Evolutionary conservation across 139 green algal species (phyloP), one percentile per base, ranked within the genome.

Genomic region (Chlamydomonas incerta): DNA sequence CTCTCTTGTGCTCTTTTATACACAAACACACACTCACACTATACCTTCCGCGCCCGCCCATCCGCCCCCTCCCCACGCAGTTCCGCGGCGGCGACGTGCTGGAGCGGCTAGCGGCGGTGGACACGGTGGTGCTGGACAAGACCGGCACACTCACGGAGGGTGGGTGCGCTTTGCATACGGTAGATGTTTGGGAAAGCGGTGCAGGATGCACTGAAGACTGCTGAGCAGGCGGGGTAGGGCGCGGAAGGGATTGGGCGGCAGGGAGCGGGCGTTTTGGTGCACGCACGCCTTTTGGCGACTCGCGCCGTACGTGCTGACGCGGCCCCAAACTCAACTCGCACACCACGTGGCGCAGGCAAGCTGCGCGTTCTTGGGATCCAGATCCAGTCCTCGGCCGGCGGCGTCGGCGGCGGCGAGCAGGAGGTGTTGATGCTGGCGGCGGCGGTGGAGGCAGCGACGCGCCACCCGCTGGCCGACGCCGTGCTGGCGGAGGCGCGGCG

Each of bases 111-210:
- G 91, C 89, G 41, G 52, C 73, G 17, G 91, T 99, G 31, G 87
- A 96, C 80, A 95, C 91, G 15, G 89, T 90, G 66, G 93, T 96
- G 34, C 95, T 99, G 80, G 97, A 99, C 87, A 99, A 99, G 89
- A 99, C 97, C 9, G 97, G 97, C 60, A 99, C 98, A 0, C 87
- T 99, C 5, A 99, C 97, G 9, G 70, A 93, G 55, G 96, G 94
- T 47, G 35, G 52, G 74, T 35, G 26, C n/a, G n/a, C n/a, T n/a
- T n/a, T n/a, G n/a, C n/a, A n/a, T n/a, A n/a, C n/a, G 65, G 58
- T 29, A 74, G 37, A 20, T 29, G 31, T n/a, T n/a, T n/a, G n/a
- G n/a, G n/a, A n/a, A n/a, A n/a, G n/a, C n/a, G n/a, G n/a, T n/a
- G n/a, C n/a, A n/a, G n/a, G n/a, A n/a, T n/a, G n/a, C n/a, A n/a